Conservation (phyloP, 495 filamentous ascomycete species). For the Hyaloscypha variabilis region DNA sequence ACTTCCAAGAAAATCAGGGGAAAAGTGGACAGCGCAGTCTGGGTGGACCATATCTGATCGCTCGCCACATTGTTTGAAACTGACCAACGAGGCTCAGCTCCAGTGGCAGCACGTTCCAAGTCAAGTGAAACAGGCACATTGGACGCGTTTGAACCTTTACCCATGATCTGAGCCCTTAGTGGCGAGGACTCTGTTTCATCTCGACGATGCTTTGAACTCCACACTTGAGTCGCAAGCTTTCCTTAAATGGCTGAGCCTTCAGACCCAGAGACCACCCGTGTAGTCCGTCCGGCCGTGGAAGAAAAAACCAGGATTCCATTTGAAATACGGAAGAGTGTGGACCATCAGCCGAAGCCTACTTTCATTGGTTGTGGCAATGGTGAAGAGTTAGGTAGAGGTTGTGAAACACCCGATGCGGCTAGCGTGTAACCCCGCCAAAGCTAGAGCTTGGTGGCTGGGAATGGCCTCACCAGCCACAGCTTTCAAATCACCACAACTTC, state of each 20-base stretch:
- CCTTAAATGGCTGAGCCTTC: background rate
- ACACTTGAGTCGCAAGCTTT: background rate
- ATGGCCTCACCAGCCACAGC: background rate
- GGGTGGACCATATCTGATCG: background rate
- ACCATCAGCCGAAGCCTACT: background rate
- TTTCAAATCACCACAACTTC: background rate
- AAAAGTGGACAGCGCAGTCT: background rate
- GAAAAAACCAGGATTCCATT: background rate
- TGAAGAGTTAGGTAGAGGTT: background rate
- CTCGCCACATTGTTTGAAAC: background rate
- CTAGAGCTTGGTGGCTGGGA: background rate
- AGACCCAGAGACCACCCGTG: background rate
- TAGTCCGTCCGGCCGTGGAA: background rate
- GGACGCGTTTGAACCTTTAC: background rate
- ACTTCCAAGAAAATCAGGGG: background rate
- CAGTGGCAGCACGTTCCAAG: slow-evolving; percentile 4
- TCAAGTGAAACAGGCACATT: background rate
- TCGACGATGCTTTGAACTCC: background rate
- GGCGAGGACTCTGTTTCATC: slow-evolving; percentile 9
- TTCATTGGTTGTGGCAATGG: background rate
- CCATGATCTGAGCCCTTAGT: background rate
- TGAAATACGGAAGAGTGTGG: background rate
- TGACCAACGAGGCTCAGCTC: background rate
- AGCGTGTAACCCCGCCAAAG: slow-evolving; percentile 7
- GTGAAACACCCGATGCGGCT: background rate